Evolutionary conservation across 148 eudicot genomes (phyloP), one percentile per base, ranked within the genome.

Genomic region (Chenopodium suecicum): DNA sequence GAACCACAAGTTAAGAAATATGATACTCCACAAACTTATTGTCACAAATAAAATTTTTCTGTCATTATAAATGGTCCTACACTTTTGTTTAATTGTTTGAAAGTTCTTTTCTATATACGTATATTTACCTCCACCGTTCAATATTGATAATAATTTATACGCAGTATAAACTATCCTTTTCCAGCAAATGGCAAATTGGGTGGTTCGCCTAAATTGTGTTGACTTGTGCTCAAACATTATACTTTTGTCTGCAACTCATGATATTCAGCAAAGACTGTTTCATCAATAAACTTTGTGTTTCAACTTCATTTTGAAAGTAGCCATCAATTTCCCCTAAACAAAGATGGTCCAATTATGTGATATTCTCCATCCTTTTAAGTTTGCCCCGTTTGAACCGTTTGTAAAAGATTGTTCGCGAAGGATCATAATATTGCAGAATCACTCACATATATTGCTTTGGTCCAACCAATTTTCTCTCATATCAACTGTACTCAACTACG

Each of bases 171-270:
- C 73, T 69, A 69, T 20, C 41, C 50, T 25, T 70, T 41, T 70
- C 11, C 50, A 41, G 52, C 50, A 23, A 70, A 70, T 19, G 20
- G 50, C 48, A 70, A 41, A 41, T 19, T 70, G 74, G 14, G 52
- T 70, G 74, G 52, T 70, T 70, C 74, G 23, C 48, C 50, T 70
- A 20, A 70, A 37, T 70, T 41, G 74, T 50, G 17, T 37, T 70
- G 73, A 32, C 41, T 32, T 37, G 20, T 20, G 44, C 14, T 70
- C 50, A 70, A 62, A 62, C 66, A 56, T 4, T 56, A 56, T 6
- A 56, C 62, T 56, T 62, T 20, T 62, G 66, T 62, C 25, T 9
- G 66, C 7, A 62, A 62, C 66, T 62, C 25, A 7, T 62, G 47
- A 69, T 69, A 1, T 69, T 32, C 9, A 9, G n/a, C 46, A 4